phyloP scores from a whole-genome alignment of 306 rosid species.

The Rubus idaeus region DNA sequence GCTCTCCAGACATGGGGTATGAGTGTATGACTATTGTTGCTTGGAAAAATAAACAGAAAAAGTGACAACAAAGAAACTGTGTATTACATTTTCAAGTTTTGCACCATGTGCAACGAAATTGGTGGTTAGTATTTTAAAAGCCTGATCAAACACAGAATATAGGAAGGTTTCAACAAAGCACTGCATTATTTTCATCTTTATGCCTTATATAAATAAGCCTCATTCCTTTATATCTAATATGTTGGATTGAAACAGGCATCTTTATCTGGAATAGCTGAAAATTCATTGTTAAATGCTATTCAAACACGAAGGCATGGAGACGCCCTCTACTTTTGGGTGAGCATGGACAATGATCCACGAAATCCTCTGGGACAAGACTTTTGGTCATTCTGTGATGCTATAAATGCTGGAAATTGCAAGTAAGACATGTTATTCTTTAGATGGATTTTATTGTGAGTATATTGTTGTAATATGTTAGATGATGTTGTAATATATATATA shows the following conservation, averaged over 20 bases:
- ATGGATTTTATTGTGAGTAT: neutral
- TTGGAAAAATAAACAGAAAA: neutral
- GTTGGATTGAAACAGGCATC: slow-evolving; percentile 61
- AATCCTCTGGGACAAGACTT: slow-evolving; percentile 70
- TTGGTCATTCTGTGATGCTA: slow-evolving; percentile 90
- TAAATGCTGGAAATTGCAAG: slow-evolving; percentile 98
- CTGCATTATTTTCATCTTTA: neutral
- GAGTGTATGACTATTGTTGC: neutral
- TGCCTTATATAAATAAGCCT: neutral
- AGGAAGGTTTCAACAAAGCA: neutral
- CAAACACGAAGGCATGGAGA: slow-evolving; percentile 73
- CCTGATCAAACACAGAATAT: neutral
- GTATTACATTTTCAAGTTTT: neutral
- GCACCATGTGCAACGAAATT: neutral
- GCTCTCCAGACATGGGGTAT: neutral
- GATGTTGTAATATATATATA: neutral
- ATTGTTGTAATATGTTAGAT: neutral
- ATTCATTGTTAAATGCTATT: slow-evolving; percentile 65
- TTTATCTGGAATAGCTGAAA: slow-evolving; percentile 71
- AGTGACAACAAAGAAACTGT: neutral
- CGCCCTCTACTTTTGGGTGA: slow-evolving; percentile 91
- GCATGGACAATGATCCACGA: slow-evolving; percentile 72
- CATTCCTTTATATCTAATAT: slow-evolving; percentile 23
- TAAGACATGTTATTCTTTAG: slow-evolving; percentile 30
- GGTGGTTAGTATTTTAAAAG: neutral